Base-by-base conservation (phyloP, 139 green algal genomes). In the Picocystis salinarum region DNA sequence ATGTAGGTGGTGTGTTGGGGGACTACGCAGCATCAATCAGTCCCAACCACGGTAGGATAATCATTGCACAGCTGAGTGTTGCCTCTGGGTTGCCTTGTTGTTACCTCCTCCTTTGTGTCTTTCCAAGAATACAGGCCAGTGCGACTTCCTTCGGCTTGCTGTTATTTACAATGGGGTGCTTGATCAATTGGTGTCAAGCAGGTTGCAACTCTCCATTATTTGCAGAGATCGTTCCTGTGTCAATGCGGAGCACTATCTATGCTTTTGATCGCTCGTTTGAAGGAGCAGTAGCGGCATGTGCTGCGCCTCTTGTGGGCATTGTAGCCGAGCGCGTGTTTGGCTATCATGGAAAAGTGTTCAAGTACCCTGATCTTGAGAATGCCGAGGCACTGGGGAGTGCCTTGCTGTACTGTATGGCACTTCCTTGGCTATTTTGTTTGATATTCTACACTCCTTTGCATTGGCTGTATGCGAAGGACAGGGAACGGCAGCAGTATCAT, bases 221-320 rank as follows among this genome's bases (percentile, higher is more conserved):
- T 45, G 65, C 79, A 4, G 79, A 91, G 36, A 66, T 87, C 19
- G 76, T 91, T 20, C 76, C 79, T 6, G 68, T 76, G 39, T 34
- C 70, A 33, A 46, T 76, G 47, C 58, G 77, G 27, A 63, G 33
- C 6, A 67, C 58, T 20, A 69, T 91, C 6, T 91, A 80, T 40
- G 79, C 79, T 1, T 83, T 89, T 34, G 79, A 91, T 58, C 52
- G 79, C n/a, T 59, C 49, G 15, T 83, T 81, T 23, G 73, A 82
- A 37, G 53, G 59, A 28, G 53, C 37, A 15, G 7, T 67, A 31
- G 71, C 59, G 2, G 61, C 73, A 0, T 74, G 57, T 44, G 64
- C 62, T 31, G 57, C 64, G 2, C 64, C 74, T 2, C 33, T 77
- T 6, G 76, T 83, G 1, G 75, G 76, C 3, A 34, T 83, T 9